Percentiles rank a stretch among this genome's conserved stretches.
Conservation (phyloP, 768 basidiomycete genomes). For the Naganishia friedmannii region DNA sequence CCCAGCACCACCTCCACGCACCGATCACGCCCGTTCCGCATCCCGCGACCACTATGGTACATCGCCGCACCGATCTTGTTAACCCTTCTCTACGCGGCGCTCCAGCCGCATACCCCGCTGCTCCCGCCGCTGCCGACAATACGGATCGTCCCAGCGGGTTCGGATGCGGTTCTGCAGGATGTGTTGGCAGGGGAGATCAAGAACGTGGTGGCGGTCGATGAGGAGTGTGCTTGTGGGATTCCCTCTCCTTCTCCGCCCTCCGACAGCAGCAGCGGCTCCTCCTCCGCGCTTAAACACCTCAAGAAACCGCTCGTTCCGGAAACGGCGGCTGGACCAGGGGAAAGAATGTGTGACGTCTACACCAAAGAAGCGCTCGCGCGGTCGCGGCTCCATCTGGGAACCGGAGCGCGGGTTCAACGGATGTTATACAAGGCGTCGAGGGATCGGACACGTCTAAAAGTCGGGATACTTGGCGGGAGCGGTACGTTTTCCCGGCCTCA, state of each 20-base stretch:
- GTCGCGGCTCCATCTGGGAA: conserved; percentile 38
- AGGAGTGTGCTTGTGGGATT: conserved; percentile 14
- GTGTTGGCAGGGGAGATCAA: too few relatives aligned
- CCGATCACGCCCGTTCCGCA: not conserved
- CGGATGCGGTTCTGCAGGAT: too few relatives aligned
- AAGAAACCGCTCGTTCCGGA: not conserved
- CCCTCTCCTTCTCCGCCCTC: not conserved
- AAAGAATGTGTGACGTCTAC: conserved; percentile 43
- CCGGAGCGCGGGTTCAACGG: conserved; percentile 42
- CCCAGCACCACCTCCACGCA: not conserved
- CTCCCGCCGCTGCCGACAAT: conserved; percentile 6
- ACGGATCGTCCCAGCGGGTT: conserved; percentile 4
- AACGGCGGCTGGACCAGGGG: conserved; percentile 24
- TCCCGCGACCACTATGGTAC: not conserved
- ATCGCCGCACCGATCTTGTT: not conserved
- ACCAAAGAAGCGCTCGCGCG: conserved; percentile 37
- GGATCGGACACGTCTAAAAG: conserved; percentile 35
- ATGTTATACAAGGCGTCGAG: conserved; percentile 41
- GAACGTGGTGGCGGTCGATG: conserved; percentile 13
- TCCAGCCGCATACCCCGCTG: not conserved
- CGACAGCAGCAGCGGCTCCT: too few relatives aligned
- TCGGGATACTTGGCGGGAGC: conserved; percentile 48
- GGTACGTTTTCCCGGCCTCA: conserved; percentile 35
- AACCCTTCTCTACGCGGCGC: not conserved
- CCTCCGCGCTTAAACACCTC: too few relatives aligned